These are phyloP conservation scores for Pyrus hybrid DNA, from an alignment of 331 rosid genomes.

Conservation along the genomic window DNA sequence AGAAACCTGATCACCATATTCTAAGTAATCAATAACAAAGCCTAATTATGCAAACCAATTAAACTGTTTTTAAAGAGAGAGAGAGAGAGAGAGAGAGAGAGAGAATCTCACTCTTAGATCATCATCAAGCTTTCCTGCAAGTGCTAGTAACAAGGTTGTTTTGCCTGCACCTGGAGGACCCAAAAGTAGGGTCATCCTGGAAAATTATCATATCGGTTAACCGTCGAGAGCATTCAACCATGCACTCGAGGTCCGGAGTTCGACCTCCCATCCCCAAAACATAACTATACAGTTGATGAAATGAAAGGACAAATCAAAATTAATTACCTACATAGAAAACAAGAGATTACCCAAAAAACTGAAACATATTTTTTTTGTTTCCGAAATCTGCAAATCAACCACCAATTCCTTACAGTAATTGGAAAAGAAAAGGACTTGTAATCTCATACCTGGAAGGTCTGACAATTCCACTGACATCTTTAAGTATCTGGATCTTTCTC, in stretches of 20 bases:
- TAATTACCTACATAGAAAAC: too few relatives aligned
- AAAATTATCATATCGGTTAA: not conserved
- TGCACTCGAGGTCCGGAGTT: too few relatives aligned
- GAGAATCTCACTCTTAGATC: conserved; percentile 47
- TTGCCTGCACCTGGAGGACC: too few relatives aligned
- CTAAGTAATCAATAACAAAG: not conserved
- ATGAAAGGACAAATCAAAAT: not conserved
- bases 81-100: too few relatives aligned
- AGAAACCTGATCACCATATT: conserved; percentile 28
- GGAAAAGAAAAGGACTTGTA: not conserved
- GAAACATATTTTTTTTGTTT: too few relatives aligned
- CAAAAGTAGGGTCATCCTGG: conserved; percentile 88
- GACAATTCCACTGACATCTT: conserved; percentile 57
- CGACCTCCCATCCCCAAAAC: too few relatives aligned
- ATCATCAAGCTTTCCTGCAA: too few relatives aligned
- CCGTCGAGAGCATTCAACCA: not conserved
- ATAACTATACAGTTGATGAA: too few relatives aligned
- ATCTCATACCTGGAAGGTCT: conserved; percentile 70
- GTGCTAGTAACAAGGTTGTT: too few relatives aligned
- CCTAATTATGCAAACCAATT: not conserved
- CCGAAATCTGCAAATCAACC: not conserved
- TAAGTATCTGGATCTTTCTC: conserved; percentile 59
- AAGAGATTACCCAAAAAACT: not conserved
- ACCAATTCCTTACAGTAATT: not conserved
- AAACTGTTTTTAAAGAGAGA: not conserved